These are phyloP conservation scores for Clitoria ternatea DNA, from an alignment of 306 rosid genomes.

Conservation along the genomic window DNA sequence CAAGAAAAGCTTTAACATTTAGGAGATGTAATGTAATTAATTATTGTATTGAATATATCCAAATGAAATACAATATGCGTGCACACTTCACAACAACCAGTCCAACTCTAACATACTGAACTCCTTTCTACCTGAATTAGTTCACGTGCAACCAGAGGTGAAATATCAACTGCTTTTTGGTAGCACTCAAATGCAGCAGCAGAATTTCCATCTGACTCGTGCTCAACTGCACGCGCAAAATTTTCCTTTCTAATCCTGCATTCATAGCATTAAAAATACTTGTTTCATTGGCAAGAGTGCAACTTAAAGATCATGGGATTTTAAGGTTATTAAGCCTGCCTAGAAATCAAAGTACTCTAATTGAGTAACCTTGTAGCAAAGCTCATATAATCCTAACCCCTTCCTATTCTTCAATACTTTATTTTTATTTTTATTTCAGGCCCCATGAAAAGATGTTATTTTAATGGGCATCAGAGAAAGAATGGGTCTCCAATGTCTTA, in stretches of 20 bases:
- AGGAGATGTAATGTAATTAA: neutral
- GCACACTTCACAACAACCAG: neutral
- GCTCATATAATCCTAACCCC: neutral
- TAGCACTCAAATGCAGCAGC: slow-evolving; percentile 88
- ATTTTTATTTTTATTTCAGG: neutral
- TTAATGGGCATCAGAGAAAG: neutral
- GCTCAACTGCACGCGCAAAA: slow-evolving; percentile 76
- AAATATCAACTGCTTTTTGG: slow-evolving; percentile 96
- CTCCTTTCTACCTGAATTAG: slow-evolving; percentile 64
- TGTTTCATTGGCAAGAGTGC: slow-evolving; percentile 6
- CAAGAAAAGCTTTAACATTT: slow-evolving; percentile 12
- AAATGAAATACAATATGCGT: neutral
- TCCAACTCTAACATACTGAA: neutral
- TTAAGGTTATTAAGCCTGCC: slow-evolving; percentile 1
- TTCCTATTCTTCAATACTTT: neutral
- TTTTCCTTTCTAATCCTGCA: slow-evolving; percentile 81
- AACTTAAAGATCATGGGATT: neutral
- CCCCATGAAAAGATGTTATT: neutral
- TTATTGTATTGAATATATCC: neutral
- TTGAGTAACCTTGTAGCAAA: neutral
- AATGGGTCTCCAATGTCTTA: neutral
- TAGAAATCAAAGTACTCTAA: slow-evolving; percentile 2
- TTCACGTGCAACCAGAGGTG: slow-evolving; percentile 68
- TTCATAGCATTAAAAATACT: slow-evolving; percentile 8
- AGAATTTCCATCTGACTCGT: slow-evolving; percentile 71